These are phyloP conservation scores for Scutellaria barbata DNA, from an alignment of 257 asterid species.

Conservation along the genomic window DNA sequence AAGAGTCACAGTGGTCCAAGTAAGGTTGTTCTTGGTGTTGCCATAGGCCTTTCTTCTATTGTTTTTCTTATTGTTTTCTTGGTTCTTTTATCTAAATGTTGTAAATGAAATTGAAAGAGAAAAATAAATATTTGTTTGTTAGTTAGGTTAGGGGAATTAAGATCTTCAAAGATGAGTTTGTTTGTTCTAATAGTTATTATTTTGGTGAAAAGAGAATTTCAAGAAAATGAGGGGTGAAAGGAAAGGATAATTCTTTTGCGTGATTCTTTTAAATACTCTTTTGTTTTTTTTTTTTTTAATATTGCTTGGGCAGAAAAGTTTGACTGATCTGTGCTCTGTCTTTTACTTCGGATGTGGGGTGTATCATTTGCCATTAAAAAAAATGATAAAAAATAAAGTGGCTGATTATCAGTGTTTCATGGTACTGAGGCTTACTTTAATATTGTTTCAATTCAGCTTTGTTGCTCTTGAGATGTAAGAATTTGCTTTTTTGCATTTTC, in stretches of 20 bases:
- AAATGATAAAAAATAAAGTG: neutral
- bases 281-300: slow-evolving; percentile 6
- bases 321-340: slow-evolving; percentile 27
- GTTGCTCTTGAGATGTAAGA: slow-evolving; percentile 30
- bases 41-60: slow-evolving; percentile 83
- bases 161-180: slow-evolving; percentile 22
- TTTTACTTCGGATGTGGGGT: slow-evolving; percentile 21
- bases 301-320: slow-evolving; percentile 37
- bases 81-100: slow-evolving; percentile 73
- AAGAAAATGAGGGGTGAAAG: slow-evolving; percentile 25
- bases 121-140: slow-evolving; percentile 23
- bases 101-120: slow-evolving; percentile 55
- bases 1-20: slow-evolving; percentile 71
- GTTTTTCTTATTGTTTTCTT: slow-evolving; percentile 84
- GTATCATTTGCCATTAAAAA: slow-evolving; percentile 5
- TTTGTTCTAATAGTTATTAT: slow-evolving; percentile 25
- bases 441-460: slow-evolving; percentile 31
- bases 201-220: slow-evolving; percentile 29
- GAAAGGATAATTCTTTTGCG: slow-evolving; percentile 31
- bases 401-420: slow-evolving; percentile 17
- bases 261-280: slow-evolving; percentile 33
- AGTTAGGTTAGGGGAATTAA: slow-evolving; percentile 43
- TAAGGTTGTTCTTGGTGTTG: slow-evolving; percentile 91
- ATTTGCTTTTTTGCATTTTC: slow-evolving; percentile 27
- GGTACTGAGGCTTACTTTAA: neutral